Conservation (phyloP, 2,329 filamentous ascomycete genomes). For the Ascochyta lentis region DNA sequence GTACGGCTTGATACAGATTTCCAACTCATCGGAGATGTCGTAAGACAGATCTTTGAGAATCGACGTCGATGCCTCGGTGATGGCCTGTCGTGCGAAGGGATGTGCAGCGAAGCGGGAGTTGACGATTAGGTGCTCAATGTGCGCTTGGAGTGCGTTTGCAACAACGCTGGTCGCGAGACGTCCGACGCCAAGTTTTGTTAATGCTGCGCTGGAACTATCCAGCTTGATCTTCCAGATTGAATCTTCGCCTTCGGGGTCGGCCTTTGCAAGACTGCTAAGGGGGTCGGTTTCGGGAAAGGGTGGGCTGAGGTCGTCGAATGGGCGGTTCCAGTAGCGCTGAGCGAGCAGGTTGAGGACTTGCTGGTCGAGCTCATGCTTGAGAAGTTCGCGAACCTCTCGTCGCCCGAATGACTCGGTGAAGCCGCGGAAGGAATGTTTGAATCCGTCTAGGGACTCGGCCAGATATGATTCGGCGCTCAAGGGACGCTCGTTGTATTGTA, state of each 20-base stretch:
- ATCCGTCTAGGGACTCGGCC: slow-evolving; percentile 90
- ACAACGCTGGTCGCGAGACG: slow-evolving; percentile 91
- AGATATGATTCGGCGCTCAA: slow-evolving; percentile 96
- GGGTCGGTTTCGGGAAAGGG: slow-evolving; percentile 72
- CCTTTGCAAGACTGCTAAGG: slow-evolving; percentile 80
- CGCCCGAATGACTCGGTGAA: slow-evolving; percentile 91
- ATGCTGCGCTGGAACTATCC: slow-evolving; percentile 84
- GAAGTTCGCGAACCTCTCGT: slow-evolving; percentile 83
- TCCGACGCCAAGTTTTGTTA: slow-evolving; percentile 94
- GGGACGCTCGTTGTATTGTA: slow-evolving; percentile 97
- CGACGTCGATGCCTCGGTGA: slow-evolving; percentile 84
- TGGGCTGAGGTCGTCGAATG: slow-evolving; percentile 79
- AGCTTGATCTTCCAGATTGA: slow-evolving; percentile 94
- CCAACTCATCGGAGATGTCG: slow-evolving; percentile 95
- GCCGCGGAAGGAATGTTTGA: slow-evolving; percentile 97
- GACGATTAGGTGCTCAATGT: slow-evolving; percentile 79
- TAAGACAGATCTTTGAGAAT: slow-evolving; percentile 96
- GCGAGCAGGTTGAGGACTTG: slow-evolving; percentile 92
- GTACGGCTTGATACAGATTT: slow-evolving; percentile 99
- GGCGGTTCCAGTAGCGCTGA: slow-evolving; percentile 96
- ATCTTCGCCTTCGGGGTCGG: slow-evolving; percentile 73
- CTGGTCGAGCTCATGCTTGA: slow-evolving; percentile 93
- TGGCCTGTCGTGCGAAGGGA: slow-evolving; percentile 91
- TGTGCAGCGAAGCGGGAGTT: slow-evolving; percentile 87
- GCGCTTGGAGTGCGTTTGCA: slow-evolving; percentile 81